phyloP scores from a whole-genome alignment of 495 filamentous ascomycete species.

The Penicillium nucicola region DNA sequence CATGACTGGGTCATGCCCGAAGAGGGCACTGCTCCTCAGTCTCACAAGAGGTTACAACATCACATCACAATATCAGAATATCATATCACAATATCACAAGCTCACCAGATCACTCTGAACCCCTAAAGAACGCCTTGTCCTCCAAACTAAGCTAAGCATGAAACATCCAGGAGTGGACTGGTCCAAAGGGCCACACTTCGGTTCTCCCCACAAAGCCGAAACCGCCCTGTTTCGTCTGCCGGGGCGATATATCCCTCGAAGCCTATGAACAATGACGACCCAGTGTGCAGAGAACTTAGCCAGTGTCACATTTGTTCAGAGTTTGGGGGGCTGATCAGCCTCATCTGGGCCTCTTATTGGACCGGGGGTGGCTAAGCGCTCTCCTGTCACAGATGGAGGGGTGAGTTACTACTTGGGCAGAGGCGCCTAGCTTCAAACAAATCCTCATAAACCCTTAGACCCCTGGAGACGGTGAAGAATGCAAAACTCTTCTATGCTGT shows the following conservation, averaged over 20 bases:
- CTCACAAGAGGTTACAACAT: too few species aligned
- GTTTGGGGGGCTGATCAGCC: neutral
- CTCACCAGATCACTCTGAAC: too few species aligned
- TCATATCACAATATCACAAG: too few species aligned
- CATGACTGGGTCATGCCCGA: too few species aligned
- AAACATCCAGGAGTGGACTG: neutral
- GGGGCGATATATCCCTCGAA: neutral
- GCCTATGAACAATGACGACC: neutral
- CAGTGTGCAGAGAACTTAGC: neutral
- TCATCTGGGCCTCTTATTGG: neutral
- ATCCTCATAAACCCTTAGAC: neutral
- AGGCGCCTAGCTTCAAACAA: conserved; percentile 6
- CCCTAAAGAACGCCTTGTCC: too few species aligned
- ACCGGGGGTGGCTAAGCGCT: conserved; percentile 6
- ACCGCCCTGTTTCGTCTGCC: neutral
- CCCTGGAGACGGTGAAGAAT: neutral
- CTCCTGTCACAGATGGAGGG: conserved; percentile 6
- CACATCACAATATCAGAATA: too few species aligned
- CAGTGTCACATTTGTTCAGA: neutral
- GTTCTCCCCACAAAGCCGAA: neutral
- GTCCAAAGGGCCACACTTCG: conserved; percentile 1
- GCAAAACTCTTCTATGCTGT: neutral
- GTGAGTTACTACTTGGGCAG: neutral
- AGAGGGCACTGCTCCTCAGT: too few species aligned
- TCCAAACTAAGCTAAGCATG: neutral